Evolutionary conservation across 1,139 yeast genomes (phyloP).

Genomic region (Lodderomyces oxycetoniae): DNA sequence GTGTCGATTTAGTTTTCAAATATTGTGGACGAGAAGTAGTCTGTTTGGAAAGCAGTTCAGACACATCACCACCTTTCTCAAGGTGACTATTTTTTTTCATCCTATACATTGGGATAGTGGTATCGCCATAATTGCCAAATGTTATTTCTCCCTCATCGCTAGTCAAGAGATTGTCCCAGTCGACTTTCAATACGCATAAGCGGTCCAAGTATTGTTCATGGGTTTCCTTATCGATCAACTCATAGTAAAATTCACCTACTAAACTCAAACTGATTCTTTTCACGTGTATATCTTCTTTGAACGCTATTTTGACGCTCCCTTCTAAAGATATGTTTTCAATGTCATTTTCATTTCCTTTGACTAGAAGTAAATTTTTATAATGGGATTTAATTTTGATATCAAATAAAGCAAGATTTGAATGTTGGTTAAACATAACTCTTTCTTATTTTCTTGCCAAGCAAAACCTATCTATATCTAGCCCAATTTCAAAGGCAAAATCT

Average conservation of each 20-base stretch:
- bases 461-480: too few species aligned
- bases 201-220: slow-evolving; percentile 48
- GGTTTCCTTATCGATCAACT: slow-evolving; percentile 43
- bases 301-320: slow-evolving; percentile 54
- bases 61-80: slow-evolving; percentile 4
- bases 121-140: slow-evolving; percentile 42
- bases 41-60: slow-evolving; percentile 9
- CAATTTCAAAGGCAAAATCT: too few species aligned
- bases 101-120: slow-evolving; percentile 17
- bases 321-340: slow-evolving; percentile 48
- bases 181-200: slow-evolving; percentile 44
- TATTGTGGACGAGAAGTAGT: slow-evolving; percentile 11
- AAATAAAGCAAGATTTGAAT: slow-evolving; percentile 25
- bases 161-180: slow-evolving; percentile 57
- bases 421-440: slow-evolving; percentile 22
- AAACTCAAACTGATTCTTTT: slow-evolving; percentile 44
- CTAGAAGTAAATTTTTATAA: slow-evolving; percentile 49
- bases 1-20: slow-evolving; percentile 10
- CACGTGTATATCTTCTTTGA: slow-evolving; percentile 49
- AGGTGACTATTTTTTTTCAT: slow-evolving; percentile 10
- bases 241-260: slow-evolving; percentile 51
- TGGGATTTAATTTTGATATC: slow-evolving; percentile 43
- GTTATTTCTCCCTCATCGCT: slow-evolving; percentile 41
- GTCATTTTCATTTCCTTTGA: slow-evolving; percentile 57
- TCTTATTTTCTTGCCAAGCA: too few species aligned